phyloP scores from a whole-genome alignment of 805 yeast species.

The Candida cerambycidarum region DNA sequence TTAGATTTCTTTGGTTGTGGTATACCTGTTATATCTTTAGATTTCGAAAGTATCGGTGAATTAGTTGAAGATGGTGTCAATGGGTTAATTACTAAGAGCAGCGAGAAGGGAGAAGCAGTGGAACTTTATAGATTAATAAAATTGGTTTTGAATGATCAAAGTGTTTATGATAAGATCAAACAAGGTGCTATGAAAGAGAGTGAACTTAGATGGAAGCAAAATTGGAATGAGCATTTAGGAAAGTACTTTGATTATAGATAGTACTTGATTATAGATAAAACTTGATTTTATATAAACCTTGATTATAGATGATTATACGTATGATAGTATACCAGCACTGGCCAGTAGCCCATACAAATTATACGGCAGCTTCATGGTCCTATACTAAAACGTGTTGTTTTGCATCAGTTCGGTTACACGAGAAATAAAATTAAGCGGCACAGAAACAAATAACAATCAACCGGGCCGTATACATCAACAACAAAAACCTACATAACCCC shows the following conservation, averaged over 20 bases:
- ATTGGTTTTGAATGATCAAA: slow-evolving; percentile 27
- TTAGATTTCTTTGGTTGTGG: slow-evolving; percentile 97
- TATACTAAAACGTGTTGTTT: too few species aligned
- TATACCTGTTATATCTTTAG: slow-evolving; percentile 79
- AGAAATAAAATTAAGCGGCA: too few species aligned
- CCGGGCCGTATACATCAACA: too few species aligned
- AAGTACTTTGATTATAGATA: slow-evolving; percentile 21
- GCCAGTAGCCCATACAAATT: too few species aligned
- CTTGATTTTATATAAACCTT: too few species aligned
- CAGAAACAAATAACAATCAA: too few species aligned
- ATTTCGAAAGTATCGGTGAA: slow-evolving; percentile 76
- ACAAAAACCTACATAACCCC: too few species aligned
- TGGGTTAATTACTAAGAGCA: slow-evolving; percentile 44
- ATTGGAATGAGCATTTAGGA: slow-evolving; percentile 60
- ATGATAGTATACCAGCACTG: too few species aligned
- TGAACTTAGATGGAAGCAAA: slow-evolving; percentile 65
- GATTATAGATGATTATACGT: too few species aligned
- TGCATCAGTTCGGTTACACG: too few species aligned
- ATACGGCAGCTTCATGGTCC: too few species aligned
- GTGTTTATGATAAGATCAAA: slow-evolving; percentile 44
- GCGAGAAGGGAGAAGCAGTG: slow-evolving; percentile 7
- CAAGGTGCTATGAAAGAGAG: slow-evolving; percentile 77
- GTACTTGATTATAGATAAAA: too few species aligned
- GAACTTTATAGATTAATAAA: slow-evolving; percentile 27
- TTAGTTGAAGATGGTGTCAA: slow-evolving; percentile 66